A percentile compares a stretch with the other conserved stretches of the same genome.
phyloP scores from a whole-genome alignment of 106 monocot genomes.

The Acanthochlamys bracteata region DNA sequence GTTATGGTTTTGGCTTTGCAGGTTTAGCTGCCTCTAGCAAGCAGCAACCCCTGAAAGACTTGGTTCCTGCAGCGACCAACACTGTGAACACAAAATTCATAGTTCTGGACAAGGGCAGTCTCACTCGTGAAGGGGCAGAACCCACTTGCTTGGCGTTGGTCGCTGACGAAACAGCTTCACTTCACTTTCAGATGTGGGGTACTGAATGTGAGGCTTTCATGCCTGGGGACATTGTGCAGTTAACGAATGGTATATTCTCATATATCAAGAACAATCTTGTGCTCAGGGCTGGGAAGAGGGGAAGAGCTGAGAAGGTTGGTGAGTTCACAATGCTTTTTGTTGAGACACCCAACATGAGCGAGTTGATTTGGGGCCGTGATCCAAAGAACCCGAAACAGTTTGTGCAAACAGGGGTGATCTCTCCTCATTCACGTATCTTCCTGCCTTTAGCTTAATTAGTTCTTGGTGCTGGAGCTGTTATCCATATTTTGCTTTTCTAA shows the following conservation, averaged over 20 bases:
- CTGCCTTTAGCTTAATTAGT: slow-evolving; percentile 16
- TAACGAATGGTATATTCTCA: slow-evolving; percentile 77
- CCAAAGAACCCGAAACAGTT: slow-evolving; percentile 40
- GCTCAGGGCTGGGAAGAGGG: slow-evolving; percentile 70
- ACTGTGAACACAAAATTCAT: slow-evolving; percentile 67
- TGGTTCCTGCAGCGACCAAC: slow-evolving; percentile 75
- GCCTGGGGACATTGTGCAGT: slow-evolving; percentile 67
- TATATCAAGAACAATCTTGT: slow-evolving; percentile 62
- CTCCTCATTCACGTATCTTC: slow-evolving; percentile 41
- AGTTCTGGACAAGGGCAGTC: slow-evolving; percentile 49
- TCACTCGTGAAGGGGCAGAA: slow-evolving; percentile 35
- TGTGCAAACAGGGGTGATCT: slow-evolving; percentile 22
- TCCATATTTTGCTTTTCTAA: too few relatives aligned
- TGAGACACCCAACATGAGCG: slow-evolving; percentile 89
- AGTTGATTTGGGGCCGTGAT: slow-evolving; percentile 44
- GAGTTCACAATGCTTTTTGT: slow-evolving; percentile 89
- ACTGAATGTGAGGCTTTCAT: slow-evolving; percentile 68
- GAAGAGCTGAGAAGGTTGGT: slow-evolving; percentile 60
- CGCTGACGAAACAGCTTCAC: slow-evolving; percentile 75
- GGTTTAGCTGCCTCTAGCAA: not conserved
- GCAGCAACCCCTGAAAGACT: slow-evolving; percentile 53
- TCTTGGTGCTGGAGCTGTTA: too few relatives aligned
- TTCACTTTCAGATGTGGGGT: slow-evolving; percentile 88
- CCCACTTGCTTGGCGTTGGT: slow-evolving; percentile 61
- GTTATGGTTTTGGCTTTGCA: too few relatives aligned